These are phyloP conservation scores for Emergomyces africanus DNA, from an alignment of 2,329 filamentous ascomycete genomes.

Conservation along the genomic window DNA sequence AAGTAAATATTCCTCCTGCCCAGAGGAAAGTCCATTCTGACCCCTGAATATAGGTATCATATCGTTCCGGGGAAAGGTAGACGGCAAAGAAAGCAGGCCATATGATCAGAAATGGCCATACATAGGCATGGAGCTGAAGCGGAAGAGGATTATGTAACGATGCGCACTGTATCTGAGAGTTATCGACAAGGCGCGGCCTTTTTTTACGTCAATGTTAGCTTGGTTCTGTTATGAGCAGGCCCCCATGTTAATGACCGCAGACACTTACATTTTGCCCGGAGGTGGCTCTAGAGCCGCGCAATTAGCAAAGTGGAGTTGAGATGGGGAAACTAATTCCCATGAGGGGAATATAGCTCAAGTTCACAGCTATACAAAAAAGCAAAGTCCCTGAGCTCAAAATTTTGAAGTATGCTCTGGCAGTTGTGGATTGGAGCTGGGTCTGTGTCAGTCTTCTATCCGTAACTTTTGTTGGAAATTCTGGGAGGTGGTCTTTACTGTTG, in stretches of 20 bases:
- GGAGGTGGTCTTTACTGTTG: background rate
- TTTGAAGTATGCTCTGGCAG: background rate
- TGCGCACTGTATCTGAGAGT: conserved; percentile 74
- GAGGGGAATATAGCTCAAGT: background rate
- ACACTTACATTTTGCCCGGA: conserved; percentile 9
- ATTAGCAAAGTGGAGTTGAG: background rate
- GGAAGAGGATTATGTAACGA: conserved; percentile 80
- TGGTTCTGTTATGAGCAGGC: background rate
- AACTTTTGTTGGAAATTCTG: background rate
- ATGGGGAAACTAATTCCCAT: background rate
- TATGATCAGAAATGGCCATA: conserved; percentile 83
- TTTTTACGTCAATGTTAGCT: background rate
- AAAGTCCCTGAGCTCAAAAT: background rate
- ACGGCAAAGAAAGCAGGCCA: conserved; percentile 88
- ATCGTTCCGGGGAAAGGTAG: conserved; percentile 71
- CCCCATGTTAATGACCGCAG: background rate
- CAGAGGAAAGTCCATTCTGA: conserved; percentile 98
- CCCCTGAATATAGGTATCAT: conserved; percentile 83
- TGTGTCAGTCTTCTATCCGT: background rate
- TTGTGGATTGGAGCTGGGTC: background rate
- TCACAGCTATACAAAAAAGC: background rate
- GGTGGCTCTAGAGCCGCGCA: background rate
- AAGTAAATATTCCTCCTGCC: conserved; percentile 72
- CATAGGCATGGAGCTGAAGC: conserved; percentile 67
- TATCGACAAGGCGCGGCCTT: conserved; percentile 79